Evolutionary conservation across 148 eudicot species (phyloP).

Genomic region (Oxyria digyna): DNA sequence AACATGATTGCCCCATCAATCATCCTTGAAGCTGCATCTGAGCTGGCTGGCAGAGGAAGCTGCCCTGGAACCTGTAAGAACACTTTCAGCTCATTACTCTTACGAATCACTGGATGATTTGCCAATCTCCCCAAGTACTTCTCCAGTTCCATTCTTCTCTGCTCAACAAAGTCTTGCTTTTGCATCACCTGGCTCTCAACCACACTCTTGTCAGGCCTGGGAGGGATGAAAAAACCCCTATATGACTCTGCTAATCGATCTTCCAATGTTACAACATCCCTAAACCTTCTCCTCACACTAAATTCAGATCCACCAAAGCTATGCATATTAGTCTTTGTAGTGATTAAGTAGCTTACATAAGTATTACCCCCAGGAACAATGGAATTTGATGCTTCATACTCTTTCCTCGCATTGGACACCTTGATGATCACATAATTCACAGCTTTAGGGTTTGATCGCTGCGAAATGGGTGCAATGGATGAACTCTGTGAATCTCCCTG

Average conservation of each 20-base stretch:
- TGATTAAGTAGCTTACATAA: slow-evolving; percentile 57
- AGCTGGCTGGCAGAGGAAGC: slow-evolving; percentile 59
- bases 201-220: slow-evolving; percentile 76
- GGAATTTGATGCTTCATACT: slow-evolving; percentile 45
- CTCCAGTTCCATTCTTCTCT: slow-evolving; percentile 62
- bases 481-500: slow-evolving; percentile 10
- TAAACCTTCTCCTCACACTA: slow-evolving; percentile 66
- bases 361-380: slow-evolving; percentile 67
- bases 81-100: slow-evolving; percentile 81
- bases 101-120: slow-evolving; percentile 53
- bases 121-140: slow-evolving; percentile 65
- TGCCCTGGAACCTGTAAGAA: slow-evolving; percentile 74
- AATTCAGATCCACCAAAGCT: slow-evolving; percentile 53
- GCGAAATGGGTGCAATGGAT: slow-evolving; percentile 13
- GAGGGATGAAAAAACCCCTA: slow-evolving; percentile 73
- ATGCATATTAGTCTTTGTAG: slow-evolving; percentile 47
- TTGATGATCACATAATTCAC: slow-evolving; percentile 36
- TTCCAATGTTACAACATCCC: slow-evolving; percentile 67
- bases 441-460: slow-evolving; percentile 16
- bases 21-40: slow-evolving; percentile 72
- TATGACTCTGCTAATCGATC: slow-evolving; percentile 65
- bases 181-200: slow-evolving; percentile 95
- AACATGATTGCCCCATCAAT: slow-evolving; percentile 78
- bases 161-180: slow-evolving; percentile 94
- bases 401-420: slow-evolving; percentile 77